These are phyloP conservation scores for Lodderomyces elongisporus DNA, from an alignment of 1,139 yeast genomes.

Conservation along the genomic window DNA sequence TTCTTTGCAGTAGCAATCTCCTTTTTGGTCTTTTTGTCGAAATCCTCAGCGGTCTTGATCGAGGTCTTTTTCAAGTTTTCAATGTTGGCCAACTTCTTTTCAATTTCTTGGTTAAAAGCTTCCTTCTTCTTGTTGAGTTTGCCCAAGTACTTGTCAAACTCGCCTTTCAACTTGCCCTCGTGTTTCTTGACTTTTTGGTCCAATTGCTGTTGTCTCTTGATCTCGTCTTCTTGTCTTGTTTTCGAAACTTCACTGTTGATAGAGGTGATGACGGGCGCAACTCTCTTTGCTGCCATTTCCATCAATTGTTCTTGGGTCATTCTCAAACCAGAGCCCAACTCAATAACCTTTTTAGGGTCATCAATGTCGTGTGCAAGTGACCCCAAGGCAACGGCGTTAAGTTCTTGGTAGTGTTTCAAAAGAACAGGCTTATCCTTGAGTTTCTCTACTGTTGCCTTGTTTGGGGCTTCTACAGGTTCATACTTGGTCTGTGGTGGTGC, in stretches of 20 bases:
- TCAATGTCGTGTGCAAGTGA: slow-evolving; percentile 40
- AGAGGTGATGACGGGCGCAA: slow-evolving; percentile 49
- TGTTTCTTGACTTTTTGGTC: slow-evolving; percentile 37
- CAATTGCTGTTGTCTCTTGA: slow-evolving; percentile 38
- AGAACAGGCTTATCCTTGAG: slow-evolving; percentile 47
- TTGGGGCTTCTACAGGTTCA: slow-evolving; percentile 31
- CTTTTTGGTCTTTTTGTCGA: slow-evolving; percentile 33
- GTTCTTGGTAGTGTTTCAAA: slow-evolving; percentile 43
- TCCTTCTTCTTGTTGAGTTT: slow-evolving; percentile 38
- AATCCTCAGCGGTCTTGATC: slow-evolving; percentile 29
- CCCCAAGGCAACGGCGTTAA: slow-evolving; percentile 45
- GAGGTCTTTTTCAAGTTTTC: slow-evolving; percentile 28
- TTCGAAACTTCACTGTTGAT: slow-evolving; percentile 49
- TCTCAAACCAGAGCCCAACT: slow-evolving; percentile 51
- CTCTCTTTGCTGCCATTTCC: slow-evolving; percentile 53
- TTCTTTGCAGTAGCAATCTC: slow-evolving; percentile 44
- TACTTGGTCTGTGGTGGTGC: slow-evolving; percentile 30
- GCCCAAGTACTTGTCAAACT: slow-evolving; percentile 37
- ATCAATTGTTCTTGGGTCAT: slow-evolving; percentile 53
- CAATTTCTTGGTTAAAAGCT: slow-evolving; percentile 38
- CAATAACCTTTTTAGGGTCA: slow-evolving; percentile 47
- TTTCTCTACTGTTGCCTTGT: slow-evolving; percentile 37
- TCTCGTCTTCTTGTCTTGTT: slow-evolving; percentile 44
- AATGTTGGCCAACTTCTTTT: slow-evolving; percentile 29
- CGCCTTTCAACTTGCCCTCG: slow-evolving; percentile 38